Evolutionary conservation across 345 rosid species (phyloP), one percentile per base, ranked within the genome.

Genomic region (Erysimum cheiranthoides): DNA sequence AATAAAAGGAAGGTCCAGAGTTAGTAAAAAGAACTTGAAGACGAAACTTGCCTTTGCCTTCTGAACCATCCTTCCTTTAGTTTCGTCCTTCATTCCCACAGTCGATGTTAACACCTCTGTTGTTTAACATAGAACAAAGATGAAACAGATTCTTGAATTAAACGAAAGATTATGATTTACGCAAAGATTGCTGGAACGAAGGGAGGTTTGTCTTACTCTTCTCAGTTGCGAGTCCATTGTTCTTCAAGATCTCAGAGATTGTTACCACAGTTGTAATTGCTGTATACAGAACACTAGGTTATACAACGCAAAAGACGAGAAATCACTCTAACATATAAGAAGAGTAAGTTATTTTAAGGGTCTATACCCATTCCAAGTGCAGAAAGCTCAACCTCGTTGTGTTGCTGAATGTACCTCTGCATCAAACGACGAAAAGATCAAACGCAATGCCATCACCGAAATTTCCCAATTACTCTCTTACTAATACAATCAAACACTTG

Each of bases 161-260:
- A 17, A 35, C 21, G 34, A 5, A 17, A 47, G 28, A 28, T 52
- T 11, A 5, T 7, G 56, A 18, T 3, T 63, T 25, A 5, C 38
- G 17, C 8, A 39, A 2, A 2, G 2, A 35, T 54, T 17, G 36
- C 49, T 17, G 17, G 0, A 0, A 3, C 4, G 7, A 53, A 25
- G 5, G 18, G 2, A 5, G 21, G 4, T 63, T 56, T 6, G 34
- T 53, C 91, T 78, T 83, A 94, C 96, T 92, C 82, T 90, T 92
- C 83, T 90, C 96, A 3, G 84, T 86, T 9, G 93, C 98, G 13
- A 94, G 68, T 50, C 97, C 97, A 77, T 89, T 94, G 65, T 90
- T 92, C 91, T 94, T 94, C 80, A 94, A 78, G 50, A 94, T 94
- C 84, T 94, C 97, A 7, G 98, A 92, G 73, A 94, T 88, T 18